Evolutionary conservation across 345 rosid genomes (phyloP), one percentile per base, ranked within the genome.

Genomic region (rapeseed (Brassica napus)): DNA sequence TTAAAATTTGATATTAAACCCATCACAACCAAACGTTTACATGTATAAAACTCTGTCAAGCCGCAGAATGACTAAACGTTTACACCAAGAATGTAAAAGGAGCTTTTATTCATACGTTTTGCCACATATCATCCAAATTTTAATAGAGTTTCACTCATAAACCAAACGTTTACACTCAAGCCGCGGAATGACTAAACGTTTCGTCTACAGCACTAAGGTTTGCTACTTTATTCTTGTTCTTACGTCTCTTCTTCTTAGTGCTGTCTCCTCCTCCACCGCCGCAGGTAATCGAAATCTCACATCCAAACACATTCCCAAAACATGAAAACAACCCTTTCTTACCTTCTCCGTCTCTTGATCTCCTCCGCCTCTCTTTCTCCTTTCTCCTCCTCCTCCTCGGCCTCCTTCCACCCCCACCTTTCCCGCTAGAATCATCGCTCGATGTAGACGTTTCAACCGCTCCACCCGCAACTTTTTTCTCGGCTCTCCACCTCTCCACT

Each of bases 271-370:
- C 71, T 49, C 83, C 77, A n/a, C 91, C 91, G 0, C 98, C 98
- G 6, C 98, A 96, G 12, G 93, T 88, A 6, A 96, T 90, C 35
- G 98, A 88, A 26, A 96, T 89, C 75, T 96, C 97, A 6, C 86
- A 85, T 6, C 99, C 97, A 28, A 87, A 87, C 3, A 84, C 91
- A 4, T 79, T 95, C 0, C 97, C 92, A 28, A 96, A 93, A 77
- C 99, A 96, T 0, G 97, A 88, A 77, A 93, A 96, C 86, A 89
- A 68, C 9, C 72, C 75, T 69, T 75, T 81, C 55, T 57, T 85
- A 28, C 14, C 84, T 34, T 12, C 84, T 55, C 21, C 72, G 60
- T 74, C 57, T 52, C 57, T 52, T 28, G 31, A 28, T 52, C 57
- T 63, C 23, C 76, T 65, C 63, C 67, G 37, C 60, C 74, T 54